Evolutionary conservation across 768 basidiomycete genomes (phyloP).

Genomic region (Mycena maculata): DNA sequence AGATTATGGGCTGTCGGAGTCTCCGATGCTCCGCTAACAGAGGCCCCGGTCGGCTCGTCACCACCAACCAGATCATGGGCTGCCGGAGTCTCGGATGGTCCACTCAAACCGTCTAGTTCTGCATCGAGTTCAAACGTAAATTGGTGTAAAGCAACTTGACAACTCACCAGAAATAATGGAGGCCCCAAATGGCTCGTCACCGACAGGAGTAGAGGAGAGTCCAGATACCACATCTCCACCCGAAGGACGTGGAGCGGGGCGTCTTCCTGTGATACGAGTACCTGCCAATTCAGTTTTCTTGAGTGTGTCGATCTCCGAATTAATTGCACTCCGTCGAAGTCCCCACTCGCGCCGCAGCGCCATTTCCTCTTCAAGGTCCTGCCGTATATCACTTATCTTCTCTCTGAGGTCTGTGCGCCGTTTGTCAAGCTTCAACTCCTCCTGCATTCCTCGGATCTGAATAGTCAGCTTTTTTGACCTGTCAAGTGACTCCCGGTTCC

Average conservation of each 20-base stretch:
- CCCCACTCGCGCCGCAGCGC: not conserved
- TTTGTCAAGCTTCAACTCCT: slow-evolving; percentile 1
- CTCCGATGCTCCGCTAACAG: no score
- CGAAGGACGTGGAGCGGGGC: not conserved
- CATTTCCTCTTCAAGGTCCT: slow-evolving; percentile 6
- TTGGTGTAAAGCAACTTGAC: no score
- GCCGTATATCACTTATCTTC: not conserved
- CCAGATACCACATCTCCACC: not conserved
- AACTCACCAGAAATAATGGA: no score
- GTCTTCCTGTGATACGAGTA: slow-evolving; percentile 8
- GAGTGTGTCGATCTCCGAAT: not conserved
- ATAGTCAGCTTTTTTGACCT: not conserved
- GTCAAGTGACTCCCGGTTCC: slow-evolving; percentile 1
- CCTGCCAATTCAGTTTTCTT: not conserved
- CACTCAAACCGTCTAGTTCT: no score
- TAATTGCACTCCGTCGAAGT: slow-evolving; percentile 1
- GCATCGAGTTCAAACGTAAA: no score
- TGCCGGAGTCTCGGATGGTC: no score
- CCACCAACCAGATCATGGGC: no score
- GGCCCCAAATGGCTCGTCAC: no score
- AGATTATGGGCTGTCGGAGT: no score
- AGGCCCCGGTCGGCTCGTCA: no score
- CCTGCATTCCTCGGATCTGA: slow-evolving; percentile 8
- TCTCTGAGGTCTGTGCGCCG: slow-evolving; percentile 9
- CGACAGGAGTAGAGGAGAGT: no score